Percentiles rank a stretch among this genome's conserved stretches.
These are phyloP conservation scores for Rhodotorula paludigena DNA, from an alignment of 768 basidiomycete genomes.

Conservation along the genomic window DNA sequence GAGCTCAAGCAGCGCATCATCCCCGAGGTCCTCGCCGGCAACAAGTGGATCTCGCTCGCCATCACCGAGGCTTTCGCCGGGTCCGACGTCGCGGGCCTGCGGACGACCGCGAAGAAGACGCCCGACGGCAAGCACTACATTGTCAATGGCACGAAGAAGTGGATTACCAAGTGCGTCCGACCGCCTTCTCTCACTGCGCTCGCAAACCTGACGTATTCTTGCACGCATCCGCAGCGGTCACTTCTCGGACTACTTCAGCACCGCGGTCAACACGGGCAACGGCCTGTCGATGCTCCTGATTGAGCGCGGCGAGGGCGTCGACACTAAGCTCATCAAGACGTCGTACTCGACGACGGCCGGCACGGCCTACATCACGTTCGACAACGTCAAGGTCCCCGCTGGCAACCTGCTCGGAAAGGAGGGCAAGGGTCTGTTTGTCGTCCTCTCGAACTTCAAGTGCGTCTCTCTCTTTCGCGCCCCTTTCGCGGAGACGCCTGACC, in stretches of 20 bases:
- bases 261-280: slow-evolving; percentile 39
- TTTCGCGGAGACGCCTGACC: background rate
- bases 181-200: background rate
- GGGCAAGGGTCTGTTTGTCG: slow-evolving; percentile 39
- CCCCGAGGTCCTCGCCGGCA: slow-evolving; percentile 34
- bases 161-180: background rate
- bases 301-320: slow-evolving; percentile 39
- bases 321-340: slow-evolving; percentile 36
- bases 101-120: slow-evolving; percentile 42
- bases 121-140: slow-evolving; percentile 42
- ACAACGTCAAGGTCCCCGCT: slow-evolving; percentile 43
- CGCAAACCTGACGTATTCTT: background rate
- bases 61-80: slow-evolving; percentile 39
- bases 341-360: slow-evolving; percentile 39
- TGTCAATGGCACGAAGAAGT: slow-evolving; percentile 42
- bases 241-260: slow-evolving; percentile 39
- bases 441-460: slow-evolving; percentile 44
- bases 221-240: slow-evolving; percentile 34
- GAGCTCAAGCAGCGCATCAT: slow-evolving; percentile 39
- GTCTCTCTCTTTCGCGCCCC: background rate
- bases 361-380: slow-evolving; percentile 43
- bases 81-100: slow-evolving; percentile 39
- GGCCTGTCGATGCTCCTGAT: slow-evolving; percentile 45
- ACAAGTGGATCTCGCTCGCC: slow-evolving; percentile 39
- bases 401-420: slow-evolving; percentile 45